phyloP scores from a whole-genome alignment of 2,329 filamentous ascomycete genomes.

The Sarocladium kiliense region DNA sequence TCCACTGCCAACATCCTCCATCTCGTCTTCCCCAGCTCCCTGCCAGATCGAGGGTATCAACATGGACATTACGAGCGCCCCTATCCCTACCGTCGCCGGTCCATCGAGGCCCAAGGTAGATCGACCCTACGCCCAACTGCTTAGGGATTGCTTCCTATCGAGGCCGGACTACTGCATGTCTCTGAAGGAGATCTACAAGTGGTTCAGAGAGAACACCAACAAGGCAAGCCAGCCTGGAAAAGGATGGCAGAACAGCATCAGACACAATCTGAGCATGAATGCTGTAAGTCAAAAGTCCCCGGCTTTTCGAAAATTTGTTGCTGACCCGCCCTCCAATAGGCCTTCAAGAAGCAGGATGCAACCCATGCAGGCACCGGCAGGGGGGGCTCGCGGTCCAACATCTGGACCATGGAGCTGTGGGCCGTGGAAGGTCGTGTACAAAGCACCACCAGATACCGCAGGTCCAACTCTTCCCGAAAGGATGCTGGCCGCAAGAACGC shows the following conservation, averaged over 20 bases:
- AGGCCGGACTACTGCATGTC: slow-evolving; percentile 64
- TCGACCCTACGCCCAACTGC: background rate
- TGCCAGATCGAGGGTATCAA: background rate
- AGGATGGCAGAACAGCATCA: slow-evolving; percentile 94
- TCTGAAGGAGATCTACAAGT: slow-evolving; percentile 82
- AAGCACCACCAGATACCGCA: slow-evolving; percentile 78
- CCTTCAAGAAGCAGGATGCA: slow-evolving; percentile 32
- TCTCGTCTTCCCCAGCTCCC: background rate
- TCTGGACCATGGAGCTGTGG: slow-evolving; percentile 72
- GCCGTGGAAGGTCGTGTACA: slow-evolving; percentile 69
- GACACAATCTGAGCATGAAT: slow-evolving; percentile 96
- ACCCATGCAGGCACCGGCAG: slow-evolving; percentile 29
- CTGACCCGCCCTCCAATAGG: slow-evolving; percentile 19
- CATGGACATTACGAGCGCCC: background rate
- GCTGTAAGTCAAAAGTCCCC: slow-evolving; percentile 50
- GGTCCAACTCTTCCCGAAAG: slow-evolving; percentile 32
- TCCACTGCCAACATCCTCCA: background rate
- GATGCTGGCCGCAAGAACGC: background rate
- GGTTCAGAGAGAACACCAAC: slow-evolving; percentile 77
- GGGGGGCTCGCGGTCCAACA: slow-evolving; percentile 38
- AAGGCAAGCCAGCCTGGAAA: slow-evolving; percentile 71
- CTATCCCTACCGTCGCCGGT: background rate
- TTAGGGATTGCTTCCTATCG: slow-evolving; percentile 27
- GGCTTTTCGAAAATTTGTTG: background rate
- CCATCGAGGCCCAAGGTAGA: background rate